Conservation (phyloP, 768 basidiomycete genomes). For the Leccinum subtestaceum region DNA sequence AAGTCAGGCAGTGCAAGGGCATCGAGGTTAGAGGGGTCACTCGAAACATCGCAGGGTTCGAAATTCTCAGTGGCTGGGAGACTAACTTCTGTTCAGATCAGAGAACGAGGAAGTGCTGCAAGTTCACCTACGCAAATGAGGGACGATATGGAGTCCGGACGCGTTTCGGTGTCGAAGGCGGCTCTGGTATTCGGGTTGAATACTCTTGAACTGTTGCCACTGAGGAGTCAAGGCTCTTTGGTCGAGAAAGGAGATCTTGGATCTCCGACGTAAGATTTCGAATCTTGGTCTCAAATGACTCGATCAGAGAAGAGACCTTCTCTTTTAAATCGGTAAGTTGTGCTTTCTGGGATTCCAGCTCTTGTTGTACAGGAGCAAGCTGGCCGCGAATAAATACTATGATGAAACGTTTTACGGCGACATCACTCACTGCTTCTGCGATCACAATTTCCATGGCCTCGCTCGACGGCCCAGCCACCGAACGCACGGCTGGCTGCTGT, state of each 20-base stretch:
- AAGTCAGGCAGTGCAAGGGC: constrained; percentile 6
- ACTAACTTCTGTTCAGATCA: constrained; percentile 19
- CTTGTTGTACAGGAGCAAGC: constrained; percentile 52
- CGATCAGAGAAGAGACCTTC: constrained; percentile 28
- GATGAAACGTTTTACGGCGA: not conserved
- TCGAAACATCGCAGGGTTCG: constrained; percentile 19
- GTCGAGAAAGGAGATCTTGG: constrained; percentile 27
- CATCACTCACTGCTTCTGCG: constrained; percentile 30
- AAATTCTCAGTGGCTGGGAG: constrained; percentile 18
- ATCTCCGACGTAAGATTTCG: constrained; percentile 36
- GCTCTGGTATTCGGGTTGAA: constrained; percentile 25
- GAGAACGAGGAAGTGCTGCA: not conserved
- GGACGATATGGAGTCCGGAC: constrained; percentile 30
- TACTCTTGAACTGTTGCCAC: constrained; percentile 9
- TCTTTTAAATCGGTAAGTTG: constrained; percentile 39
- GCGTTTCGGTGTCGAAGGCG: constrained; percentile 35
- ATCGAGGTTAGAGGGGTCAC: constrained; percentile 22
- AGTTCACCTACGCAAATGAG: constrained; percentile 25
- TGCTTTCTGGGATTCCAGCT: constrained; percentile 44
- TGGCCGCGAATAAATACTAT: constrained; percentile 22
- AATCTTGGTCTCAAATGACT: constrained; percentile 38
- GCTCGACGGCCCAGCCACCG: constrained; percentile 3
- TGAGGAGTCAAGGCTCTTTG: constrained; percentile 11
- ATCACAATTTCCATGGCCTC: constrained; percentile 19
- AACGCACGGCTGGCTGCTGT: constrained; percentile 3